Conservation (phyloP, 2,329 filamentous ascomycete species). For the Alternaria sp. region DNA sequence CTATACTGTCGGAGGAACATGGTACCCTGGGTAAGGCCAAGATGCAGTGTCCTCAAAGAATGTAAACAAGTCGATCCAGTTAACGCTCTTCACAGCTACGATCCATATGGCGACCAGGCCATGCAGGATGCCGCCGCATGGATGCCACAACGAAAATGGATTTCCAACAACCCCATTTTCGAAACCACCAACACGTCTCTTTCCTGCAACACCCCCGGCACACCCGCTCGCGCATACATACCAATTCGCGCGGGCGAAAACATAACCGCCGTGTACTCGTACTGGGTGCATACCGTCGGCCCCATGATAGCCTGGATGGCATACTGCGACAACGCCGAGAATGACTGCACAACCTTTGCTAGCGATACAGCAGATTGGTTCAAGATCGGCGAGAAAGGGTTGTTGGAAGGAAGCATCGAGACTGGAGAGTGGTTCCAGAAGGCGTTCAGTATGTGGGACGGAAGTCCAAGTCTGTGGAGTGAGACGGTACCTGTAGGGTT, state of each 20-base stretch:
- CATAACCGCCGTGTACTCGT: conserved; percentile 36
- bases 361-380: conserved; percentile 29
- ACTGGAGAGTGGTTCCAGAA: conserved; percentile 37
- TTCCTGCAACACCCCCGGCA: conserved; percentile 38
- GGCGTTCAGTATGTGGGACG: conserved; percentile 33
- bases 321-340: conserved; percentile 22
- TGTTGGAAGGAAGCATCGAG: conserved; percentile 27
- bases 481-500: conserved; percentile 30
- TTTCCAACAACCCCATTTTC: conserved; percentile 37
- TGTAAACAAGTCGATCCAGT: neutral
- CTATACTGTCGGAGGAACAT: conserved; percentile 39
- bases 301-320: conserved; percentile 41
- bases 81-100: conserved; percentile 26
- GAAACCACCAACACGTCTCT: conserved; percentile 27
- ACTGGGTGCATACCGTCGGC: conserved; percentile 40
- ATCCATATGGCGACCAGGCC: conserved; percentile 28
- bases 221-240: conserved; percentile 30
- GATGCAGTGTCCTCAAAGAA: neutral
- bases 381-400: conserved; percentile 35
- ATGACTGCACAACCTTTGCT: conserved; percentile 28
- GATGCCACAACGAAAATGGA: conserved; percentile 41
- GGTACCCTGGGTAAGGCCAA: conserved; percentile 35
- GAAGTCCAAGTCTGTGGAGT: conserved; percentile 31
- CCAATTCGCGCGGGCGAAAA: conserved; percentile 34
- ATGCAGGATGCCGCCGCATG: conserved; percentile 28